Evolutionary conservation across 164 flowering plant species (phyloP).

Genomic region (Umbilicus rupestris): DNA sequence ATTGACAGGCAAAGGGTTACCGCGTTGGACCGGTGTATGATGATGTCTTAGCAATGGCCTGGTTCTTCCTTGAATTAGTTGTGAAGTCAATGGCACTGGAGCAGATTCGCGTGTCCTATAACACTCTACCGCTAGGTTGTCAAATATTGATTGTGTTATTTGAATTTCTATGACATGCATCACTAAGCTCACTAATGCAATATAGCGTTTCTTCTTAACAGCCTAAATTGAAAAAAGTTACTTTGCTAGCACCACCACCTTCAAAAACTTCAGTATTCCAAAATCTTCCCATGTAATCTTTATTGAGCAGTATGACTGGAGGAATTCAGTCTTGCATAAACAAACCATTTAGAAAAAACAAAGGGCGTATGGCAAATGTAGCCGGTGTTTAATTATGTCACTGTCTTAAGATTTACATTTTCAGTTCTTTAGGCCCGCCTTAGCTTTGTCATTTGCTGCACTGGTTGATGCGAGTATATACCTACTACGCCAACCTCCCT

Average conservation of each 20-base stretch:
- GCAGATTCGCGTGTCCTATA: constrained; percentile 71
- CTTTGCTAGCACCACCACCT: no score
- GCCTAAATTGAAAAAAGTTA: not conserved
- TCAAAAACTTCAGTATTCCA: not conserved
- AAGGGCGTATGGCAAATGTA: not conserved
- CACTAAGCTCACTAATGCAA: not conserved
- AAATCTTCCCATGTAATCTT: not conserved
- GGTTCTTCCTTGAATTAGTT: constrained; percentile 95
- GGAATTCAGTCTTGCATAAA: not conserved
- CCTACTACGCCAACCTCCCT: not conserved
- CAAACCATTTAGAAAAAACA: no score
- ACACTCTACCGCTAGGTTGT: constrained; percentile 76
- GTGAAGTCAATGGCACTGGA: constrained; percentile 98
- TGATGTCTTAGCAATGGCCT: constrained; percentile 98
- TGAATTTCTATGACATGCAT: not conserved
- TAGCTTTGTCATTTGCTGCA: not conserved
- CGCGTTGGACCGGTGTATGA: constrained; percentile 99
- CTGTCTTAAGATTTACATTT: not conserved
- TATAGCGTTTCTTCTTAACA: not conserved
- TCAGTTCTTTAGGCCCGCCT: not conserved
- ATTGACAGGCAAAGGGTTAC: constrained; percentile 94
- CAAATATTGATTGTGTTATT: not conserved
- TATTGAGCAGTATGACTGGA: not conserved
- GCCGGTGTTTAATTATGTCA: no score
- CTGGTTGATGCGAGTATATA: not conserved